Evolutionary conservation across 2,329 filamentous ascomycete genomes (phyloP).

Genomic region (Paraphaeosphaeria minitans): DNA sequence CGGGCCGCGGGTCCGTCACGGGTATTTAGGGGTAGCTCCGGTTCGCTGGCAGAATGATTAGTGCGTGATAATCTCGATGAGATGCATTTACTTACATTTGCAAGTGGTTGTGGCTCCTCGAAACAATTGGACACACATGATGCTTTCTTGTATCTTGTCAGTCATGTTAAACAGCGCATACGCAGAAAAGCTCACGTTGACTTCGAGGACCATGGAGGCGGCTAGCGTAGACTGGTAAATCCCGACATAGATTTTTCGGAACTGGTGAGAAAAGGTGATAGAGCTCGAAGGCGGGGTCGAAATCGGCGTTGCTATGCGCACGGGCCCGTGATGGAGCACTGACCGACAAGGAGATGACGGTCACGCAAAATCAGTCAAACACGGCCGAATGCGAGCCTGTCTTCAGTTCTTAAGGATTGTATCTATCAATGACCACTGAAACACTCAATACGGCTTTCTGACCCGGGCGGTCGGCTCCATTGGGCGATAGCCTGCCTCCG

Average conservation of each 20-base stretch:
- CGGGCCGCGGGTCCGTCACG: no score
- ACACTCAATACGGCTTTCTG: not conserved
- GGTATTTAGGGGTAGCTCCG: no score
- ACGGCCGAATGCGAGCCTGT: not conserved
- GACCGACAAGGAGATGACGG: not conserved
- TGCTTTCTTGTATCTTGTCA: no score
- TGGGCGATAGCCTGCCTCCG: not conserved
- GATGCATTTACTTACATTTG: no score
- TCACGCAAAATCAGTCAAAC: not conserved
- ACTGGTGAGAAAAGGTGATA: not conserved
- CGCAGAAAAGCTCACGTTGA: no score
- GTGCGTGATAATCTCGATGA: no score
- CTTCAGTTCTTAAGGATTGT: not conserved
- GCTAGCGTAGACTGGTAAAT: no score
- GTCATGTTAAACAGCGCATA: no score
- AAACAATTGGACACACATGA: no score
- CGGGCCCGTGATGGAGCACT: not conserved
- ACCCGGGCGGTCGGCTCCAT: not conserved
- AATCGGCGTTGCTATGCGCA: not conserved
- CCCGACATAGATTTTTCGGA: not conserved
- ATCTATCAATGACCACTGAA: not conserved
- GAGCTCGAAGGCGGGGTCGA: not conserved
- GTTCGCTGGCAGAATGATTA: no score
- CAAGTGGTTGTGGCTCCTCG: no score
- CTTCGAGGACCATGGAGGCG: not conserved